Evolutionary conservation across 805 yeast genomes (phyloP).

Genomic region (Yarrowia sp.): DNA sequence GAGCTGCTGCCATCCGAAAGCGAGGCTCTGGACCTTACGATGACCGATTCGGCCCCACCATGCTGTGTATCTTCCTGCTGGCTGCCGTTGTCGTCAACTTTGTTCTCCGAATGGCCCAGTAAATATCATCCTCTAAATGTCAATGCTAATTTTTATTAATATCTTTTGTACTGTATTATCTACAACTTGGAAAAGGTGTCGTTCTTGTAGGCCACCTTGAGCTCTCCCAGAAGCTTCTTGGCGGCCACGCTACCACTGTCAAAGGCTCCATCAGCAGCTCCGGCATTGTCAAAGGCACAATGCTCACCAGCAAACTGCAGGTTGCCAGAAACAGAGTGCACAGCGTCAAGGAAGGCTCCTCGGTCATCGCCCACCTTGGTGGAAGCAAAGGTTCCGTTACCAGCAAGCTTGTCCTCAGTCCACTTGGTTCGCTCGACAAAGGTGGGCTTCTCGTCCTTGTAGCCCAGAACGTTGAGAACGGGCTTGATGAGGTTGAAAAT

Average conservation of each 20-base stretch:
- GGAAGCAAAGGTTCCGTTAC: slow-evolving; percentile 37
- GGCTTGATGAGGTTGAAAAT: slow-evolving; percentile 34
- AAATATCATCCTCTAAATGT: background rate
- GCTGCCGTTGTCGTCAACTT: slow-evolving; percentile 94
- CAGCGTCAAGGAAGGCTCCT: slow-evolving; percentile 31
- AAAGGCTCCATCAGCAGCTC: slow-evolving; percentile 34
- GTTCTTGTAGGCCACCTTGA: slow-evolving; percentile 4
- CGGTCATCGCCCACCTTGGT: slow-evolving; percentile 34
- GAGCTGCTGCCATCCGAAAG: slow-evolving; percentile 96
- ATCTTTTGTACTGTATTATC: background rate
- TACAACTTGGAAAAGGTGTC: slow-evolving; percentile 12
- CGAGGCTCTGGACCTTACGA: slow-evolving; percentile 99
- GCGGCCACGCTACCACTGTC: slow-evolving; percentile 33
- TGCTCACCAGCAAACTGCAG: slow-evolving; percentile 40
- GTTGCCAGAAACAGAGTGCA: slow-evolving; percentile 29
- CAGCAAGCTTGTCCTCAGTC: slow-evolving; percentile 37
- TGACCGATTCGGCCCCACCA: slow-evolving; percentile 97
- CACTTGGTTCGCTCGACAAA: slow-evolving; percentile 35
- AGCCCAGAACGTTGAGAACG: slow-evolving; percentile 23
- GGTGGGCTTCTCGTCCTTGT: slow-evolving; percentile 26
- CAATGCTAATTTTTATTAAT: slow-evolving; percentile 9
- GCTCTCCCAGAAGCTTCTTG: slow-evolving; percentile 29
- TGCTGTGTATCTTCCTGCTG: slow-evolving; percentile 88
- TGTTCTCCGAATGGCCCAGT: slow-evolving; percentile 59
- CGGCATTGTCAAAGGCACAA: slow-evolving; percentile 31